These are phyloP conservation scores for Licmophora abbreviata DNA, from an alignment of 108 stramenopile genomes.

Conservation along the genomic window DNA sequence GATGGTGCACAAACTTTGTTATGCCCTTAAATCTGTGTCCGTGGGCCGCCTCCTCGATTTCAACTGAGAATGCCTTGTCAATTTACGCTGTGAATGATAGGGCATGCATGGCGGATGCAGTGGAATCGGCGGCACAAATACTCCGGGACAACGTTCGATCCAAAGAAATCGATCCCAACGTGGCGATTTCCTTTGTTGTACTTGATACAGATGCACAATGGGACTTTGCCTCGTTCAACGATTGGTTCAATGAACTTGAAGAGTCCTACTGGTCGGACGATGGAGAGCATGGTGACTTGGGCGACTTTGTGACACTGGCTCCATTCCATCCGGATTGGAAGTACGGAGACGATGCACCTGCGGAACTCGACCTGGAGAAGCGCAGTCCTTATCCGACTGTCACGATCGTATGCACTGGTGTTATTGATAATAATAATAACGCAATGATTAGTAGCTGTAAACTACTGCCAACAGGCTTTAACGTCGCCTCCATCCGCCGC, in stretches of 20 bases:
- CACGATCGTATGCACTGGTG: constrained; percentile 49
- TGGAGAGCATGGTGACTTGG: constrained; percentile 23
- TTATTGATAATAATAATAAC: constrained; percentile 56
- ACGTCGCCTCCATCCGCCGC: no score
- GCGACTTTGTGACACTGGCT: constrained; percentile 49
- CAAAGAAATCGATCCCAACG: constrained; percentile 31
- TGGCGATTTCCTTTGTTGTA: constrained; percentile 59
- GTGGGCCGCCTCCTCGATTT: constrained; percentile 46
- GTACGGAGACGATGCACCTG: constrained; percentile 24
- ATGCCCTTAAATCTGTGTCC: constrained; percentile 50
- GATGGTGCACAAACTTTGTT: constrained; percentile 64
- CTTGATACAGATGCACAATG: constrained; percentile 10
- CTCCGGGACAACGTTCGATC: background rate
- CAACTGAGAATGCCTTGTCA: constrained; percentile 18
- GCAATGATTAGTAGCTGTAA: no score
- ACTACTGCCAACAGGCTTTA: no score
- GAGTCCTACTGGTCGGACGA: constrained; percentile 48
- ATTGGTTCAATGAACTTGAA: constrained; percentile 59
- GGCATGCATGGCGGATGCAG: constrained; percentile 3
- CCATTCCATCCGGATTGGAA: constrained; percentile 71
- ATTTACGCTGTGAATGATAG: background rate
- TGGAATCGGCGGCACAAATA: background rate
- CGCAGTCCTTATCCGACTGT: constrained; percentile 60
- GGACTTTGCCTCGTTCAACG: constrained; percentile 45
- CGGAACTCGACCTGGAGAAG: constrained; percentile 49